Evolutionary conservation across 352 stramenopile species (phyloP).

Genomic region (Phytopythium boreale): DNA sequence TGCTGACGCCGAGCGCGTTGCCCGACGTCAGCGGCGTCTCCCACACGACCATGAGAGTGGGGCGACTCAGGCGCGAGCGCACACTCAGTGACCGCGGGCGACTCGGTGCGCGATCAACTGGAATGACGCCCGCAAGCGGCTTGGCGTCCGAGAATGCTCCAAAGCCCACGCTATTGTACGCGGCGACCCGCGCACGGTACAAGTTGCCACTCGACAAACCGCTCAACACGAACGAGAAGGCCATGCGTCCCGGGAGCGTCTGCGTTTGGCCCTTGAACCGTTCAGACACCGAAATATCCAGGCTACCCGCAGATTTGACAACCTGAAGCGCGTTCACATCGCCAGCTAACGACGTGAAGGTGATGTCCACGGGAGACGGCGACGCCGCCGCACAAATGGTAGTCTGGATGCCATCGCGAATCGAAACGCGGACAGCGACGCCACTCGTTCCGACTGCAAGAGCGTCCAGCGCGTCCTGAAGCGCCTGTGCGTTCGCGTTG

Average conservation of each 20-base stretch:
- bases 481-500: slow-evolving; percentile 25
- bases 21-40: slow-evolving; percentile 75
- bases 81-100: slow-evolving; percentile 80
- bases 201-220: slow-evolving; percentile 65
- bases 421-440: slow-evolving; percentile 50
- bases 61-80: slow-evolving; percentile 58
- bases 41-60: slow-evolving; percentile 68
- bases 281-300: slow-evolving; percentile 23
- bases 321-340: slow-evolving; percentile 39
- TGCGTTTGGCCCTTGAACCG: slow-evolving; percentile 54
- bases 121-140: slow-evolving; percentile 8
- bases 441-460: slow-evolving; percentile 19
- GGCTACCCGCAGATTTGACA: neutral
- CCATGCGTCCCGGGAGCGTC: slow-evolving; percentile 61
- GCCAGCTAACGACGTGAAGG: slow-evolving; percentile 49
- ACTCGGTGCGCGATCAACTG: slow-evolving; percentile 35
- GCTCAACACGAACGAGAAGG: slow-evolving; percentile 82
- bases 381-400: slow-evolving; percentile 39
- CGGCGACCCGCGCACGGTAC: slow-evolving; percentile 90
- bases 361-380: slow-evolving; percentile 38
- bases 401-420: slow-evolving; percentile 35
- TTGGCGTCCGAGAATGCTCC: slow-evolving; percentile 59
- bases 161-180: slow-evolving; percentile 94
- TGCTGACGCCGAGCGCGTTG: slow-evolving; percentile 60
- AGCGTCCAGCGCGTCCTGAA: slow-evolving; percentile 55